A percentile compares a stretch with the other conserved stretches of the same genome.
Conservation (phyloP, 73 alveolate genomes). For the Effrenium voratum region DNA sequence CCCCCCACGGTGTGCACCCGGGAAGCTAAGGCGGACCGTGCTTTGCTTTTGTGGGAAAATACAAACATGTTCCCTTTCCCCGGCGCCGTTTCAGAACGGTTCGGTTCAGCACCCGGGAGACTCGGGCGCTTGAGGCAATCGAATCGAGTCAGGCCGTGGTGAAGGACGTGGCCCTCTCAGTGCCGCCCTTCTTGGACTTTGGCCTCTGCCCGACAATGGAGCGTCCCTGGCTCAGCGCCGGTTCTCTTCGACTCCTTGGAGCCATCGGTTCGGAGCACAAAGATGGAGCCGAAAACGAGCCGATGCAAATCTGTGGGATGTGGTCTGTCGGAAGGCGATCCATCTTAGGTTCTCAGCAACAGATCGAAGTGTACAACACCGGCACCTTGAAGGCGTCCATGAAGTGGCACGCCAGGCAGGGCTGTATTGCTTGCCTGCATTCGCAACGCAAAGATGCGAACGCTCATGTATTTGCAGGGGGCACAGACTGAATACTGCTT, state of each 20-base stretch:
- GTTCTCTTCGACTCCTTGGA: background rate
- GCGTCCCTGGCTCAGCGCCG: slow-evolving; percentile 39
- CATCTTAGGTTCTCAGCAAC: slow-evolving; percentile 69
- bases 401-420: slow-evolving; percentile 91
- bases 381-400: slow-evolving; percentile 67
- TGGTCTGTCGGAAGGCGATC: background rate
- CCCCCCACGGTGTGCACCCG: too few species aligned
- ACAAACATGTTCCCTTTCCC: too few species aligned
- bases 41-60: too few species aligned
- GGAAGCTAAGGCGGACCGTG: too few species aligned
- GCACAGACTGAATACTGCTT: too few species aligned
- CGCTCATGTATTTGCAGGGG: too few species aligned
- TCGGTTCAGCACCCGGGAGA: too few species aligned
- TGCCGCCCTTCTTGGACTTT: slow-evolving; percentile 89
- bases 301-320: background rate
- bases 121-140: too few species aligned
- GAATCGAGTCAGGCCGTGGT: slow-evolving; percentile 55
- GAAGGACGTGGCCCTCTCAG: slow-evolving; percentile 83
- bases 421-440: too few species aligned
- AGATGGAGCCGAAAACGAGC: background rate
- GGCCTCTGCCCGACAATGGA: slow-evolving; percentile 92
- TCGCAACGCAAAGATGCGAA: too few species aligned
- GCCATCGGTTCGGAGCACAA: background rate
- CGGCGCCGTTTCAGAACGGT: too few species aligned
- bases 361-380: slow-evolving; percentile 79